A percentile compares a stretch with the other conserved stretches of the same genome.
phyloP scores from a whole-genome alignment of 2,329 filamentous ascomycete genomes.

The Pyrenophora tritici-repentis region DNA sequence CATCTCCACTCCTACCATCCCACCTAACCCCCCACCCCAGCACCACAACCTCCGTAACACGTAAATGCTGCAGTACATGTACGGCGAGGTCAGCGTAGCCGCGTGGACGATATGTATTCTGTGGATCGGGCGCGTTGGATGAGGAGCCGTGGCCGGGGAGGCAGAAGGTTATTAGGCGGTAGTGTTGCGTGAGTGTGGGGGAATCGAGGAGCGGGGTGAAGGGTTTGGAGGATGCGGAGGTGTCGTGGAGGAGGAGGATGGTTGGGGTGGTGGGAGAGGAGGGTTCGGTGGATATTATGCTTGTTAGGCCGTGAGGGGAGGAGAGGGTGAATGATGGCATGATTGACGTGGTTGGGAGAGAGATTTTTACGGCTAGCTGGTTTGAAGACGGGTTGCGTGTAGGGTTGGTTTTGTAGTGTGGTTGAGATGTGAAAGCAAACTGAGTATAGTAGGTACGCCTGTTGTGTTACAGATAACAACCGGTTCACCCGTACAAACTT shows the following conservation, averaged over 20 bases:
- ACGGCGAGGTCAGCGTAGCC: slow-evolving; percentile 41
- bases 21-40: slow-evolving; percentile 44
- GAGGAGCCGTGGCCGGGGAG: slow-evolving; percentile 44
- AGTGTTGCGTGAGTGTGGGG: slow-evolving; percentile 11
- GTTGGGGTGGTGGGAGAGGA: slow-evolving; percentile 23
- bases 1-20: slow-evolving; percentile 42
- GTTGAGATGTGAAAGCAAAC: too few relatives aligned
- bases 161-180: slow-evolving; percentile 37
- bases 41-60: slow-evolving; percentile 19
- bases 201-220: slow-evolving; percentile 33
- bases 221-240: slow-evolving; percentile 35
- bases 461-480: too few relatives aligned
- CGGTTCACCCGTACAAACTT: too few relatives aligned
- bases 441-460: too few relatives aligned
- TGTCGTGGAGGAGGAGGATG: slow-evolving; percentile 42
- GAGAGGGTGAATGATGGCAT: slow-evolving; percentile 26
- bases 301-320: slow-evolving; percentile 29
- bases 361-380: neutral
- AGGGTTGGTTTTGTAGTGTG: neutral
- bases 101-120: slow-evolving; percentile 31
- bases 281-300: slow-evolving; percentile 23
- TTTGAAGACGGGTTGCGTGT: neutral
- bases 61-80: slow-evolving; percentile 32
- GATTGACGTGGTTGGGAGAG: neutral
- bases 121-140: slow-evolving; percentile 32